Base-by-base conservation (phyloP, 257 asterid species). In the Knoxia roxburghii region DNA sequence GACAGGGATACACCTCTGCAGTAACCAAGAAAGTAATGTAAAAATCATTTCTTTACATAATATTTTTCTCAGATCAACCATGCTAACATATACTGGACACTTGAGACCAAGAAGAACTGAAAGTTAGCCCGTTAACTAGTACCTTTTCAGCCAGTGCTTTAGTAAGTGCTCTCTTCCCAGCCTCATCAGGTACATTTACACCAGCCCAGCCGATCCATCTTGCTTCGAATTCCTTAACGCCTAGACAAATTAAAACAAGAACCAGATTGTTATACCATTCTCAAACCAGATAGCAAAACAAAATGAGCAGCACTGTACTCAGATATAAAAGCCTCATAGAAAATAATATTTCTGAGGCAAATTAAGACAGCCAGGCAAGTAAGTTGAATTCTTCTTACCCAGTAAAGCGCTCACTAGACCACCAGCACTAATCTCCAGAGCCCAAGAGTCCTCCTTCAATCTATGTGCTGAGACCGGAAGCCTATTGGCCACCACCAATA, bases 141-240 rank as follows among this genome's bases (percentile, higher is more conserved):
- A 87, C 98, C 98, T 89, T 91, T 77, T 91, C 95, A 65, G 95
- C 96, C 32, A 91, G 82, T 64, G 95, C 91, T 77, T 71, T 77
- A 49, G 95, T 77, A 69, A 91, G 96, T 56, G 98, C 87, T 81
- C 72, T 79, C 76, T 89, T 85, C 55, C 96, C 98, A 18, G 84
- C 85, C 82, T 86, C 94, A 67, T 91, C 98, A 11, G 98, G 91
- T 74, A 91, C 96, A 76, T 91, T 89, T 24, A 91, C 95, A 61
- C 98, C 98, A 15, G 98, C 96, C 98, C 98, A 91, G 67, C 98
- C 98, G 67, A 91, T 91, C 98, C 98, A 91, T 72, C 87, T 84
- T 12, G 96, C 94, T 83, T 91, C 98, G 71, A 91, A 84, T 75
- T 89, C 95, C 84, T 84, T 85, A 58, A 91, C 91, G 68, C 97